Evolutionary conservation across 2,329 filamentous ascomycete species (phyloP).

Genomic region (Paecilomyces sp.): DNA sequence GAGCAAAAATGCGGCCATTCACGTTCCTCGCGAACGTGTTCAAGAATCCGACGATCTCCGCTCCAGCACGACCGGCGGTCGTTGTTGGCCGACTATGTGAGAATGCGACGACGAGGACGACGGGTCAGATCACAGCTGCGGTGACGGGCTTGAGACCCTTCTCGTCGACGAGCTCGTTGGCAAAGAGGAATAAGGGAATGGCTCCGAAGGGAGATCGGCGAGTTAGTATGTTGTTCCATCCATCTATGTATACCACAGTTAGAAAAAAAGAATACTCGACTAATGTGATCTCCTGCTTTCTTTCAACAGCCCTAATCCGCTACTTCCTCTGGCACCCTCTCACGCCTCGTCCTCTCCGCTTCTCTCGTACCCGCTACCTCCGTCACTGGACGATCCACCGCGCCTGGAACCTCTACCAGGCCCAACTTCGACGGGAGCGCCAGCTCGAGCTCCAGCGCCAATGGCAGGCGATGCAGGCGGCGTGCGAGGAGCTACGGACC

Average conservation of each 20-base stretch:
- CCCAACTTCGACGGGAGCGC: constrained; percentile 57
- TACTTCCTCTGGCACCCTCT: constrained; percentile 64
- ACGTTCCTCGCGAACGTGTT: constrained; percentile 40
- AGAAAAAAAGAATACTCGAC: no score
- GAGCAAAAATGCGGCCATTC: constrained; percentile 14
- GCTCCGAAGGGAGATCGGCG: constrained; percentile 28
- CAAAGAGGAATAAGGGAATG: constrained; percentile 30
- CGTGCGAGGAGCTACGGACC: constrained; percentile 73
- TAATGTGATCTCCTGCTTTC: no score
- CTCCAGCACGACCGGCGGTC: constrained; percentile 17
- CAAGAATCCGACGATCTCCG: constrained; percentile 32
- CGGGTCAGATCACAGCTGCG: constrained; percentile 14
- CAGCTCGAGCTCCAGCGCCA: constrained; percentile 67
- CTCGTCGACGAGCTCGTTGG: constrained; percentile 30
- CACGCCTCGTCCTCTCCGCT: constrained; percentile 71
- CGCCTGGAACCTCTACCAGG: constrained; percentile 77
- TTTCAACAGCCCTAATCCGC: constrained; percentile 51
- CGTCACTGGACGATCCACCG: constrained; percentile 99
- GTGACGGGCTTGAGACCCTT: constrained; percentile 24
- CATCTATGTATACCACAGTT: no score
- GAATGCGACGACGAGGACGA: constrained; percentile 13
- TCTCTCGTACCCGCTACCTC: constrained; percentile 78
- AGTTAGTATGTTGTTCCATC: constrained; percentile 39
- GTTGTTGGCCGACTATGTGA: not conserved
- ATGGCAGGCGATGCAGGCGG: constrained; percentile 74